Conservation (phyloP, 1,139 yeast species). For the Magnusiomyces suaveolens region DNA sequence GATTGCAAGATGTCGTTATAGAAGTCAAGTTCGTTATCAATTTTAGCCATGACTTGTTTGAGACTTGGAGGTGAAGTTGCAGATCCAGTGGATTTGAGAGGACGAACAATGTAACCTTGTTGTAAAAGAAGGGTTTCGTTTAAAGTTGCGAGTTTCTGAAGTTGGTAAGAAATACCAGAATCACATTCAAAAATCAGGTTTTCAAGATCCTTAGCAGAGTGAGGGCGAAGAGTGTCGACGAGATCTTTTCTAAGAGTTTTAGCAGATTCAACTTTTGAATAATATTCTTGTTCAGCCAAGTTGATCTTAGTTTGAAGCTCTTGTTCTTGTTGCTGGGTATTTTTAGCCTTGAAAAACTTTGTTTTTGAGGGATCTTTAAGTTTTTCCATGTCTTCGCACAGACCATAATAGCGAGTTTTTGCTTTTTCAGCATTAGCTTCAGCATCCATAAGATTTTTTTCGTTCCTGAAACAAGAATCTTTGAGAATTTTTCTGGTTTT, state of each 20-base stretch:
- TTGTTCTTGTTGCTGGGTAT: constrained; percentile 87
- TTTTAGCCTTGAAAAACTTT: constrained; percentile 62
- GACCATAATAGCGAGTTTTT: constrained; percentile 62
- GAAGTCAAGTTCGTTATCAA: constrained; percentile 76
- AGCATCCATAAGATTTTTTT: constrained; percentile 75
- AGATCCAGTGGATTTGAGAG: constrained; percentile 41
- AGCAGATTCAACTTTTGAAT: constrained; percentile 62
- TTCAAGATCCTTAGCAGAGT: constrained; percentile 59
- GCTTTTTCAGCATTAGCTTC: constrained; percentile 83
- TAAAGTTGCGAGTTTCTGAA: constrained; percentile 82
- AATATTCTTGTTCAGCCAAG: constrained; percentile 76
- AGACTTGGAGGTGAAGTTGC: constrained; percentile 46
- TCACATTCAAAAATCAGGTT: constrained; percentile 78
- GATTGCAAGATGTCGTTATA: constrained; percentile 50
- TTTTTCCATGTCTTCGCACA: constrained; percentile 81
- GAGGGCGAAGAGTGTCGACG: constrained; percentile 66
- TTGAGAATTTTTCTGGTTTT: constrained; percentile 65
- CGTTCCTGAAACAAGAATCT: constrained; percentile 73
- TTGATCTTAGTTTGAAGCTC: constrained; percentile 75
- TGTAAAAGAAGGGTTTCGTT: constrained; percentile 76
- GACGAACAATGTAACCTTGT: constrained; percentile 73
- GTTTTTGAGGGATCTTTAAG: constrained; percentile 75
- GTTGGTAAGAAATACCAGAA: constrained; percentile 76
- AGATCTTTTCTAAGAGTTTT: constrained; percentile 68
- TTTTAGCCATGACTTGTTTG: constrained; percentile 62